Evolutionary conservation across 2,329 filamentous ascomycete species (phyloP), one percentile per base, ranked within the genome.

Genomic region (Samsoniella hepiali): DNA sequence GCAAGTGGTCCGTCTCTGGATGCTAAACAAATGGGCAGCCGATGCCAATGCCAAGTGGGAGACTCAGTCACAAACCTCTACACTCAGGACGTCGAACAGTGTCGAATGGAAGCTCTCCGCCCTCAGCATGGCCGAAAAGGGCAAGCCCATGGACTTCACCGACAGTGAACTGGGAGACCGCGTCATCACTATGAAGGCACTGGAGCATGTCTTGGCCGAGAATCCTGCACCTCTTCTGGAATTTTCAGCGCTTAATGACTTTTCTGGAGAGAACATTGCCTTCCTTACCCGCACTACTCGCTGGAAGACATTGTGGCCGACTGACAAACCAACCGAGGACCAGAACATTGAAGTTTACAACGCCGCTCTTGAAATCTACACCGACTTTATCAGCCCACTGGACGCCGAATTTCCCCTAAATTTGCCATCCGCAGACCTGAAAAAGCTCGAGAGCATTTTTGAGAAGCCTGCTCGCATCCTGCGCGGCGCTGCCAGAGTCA

Each of bases 211-310:
- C 13, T 72, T 86, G 1, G 69, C 74, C 7, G 72, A 75, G 61
- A 81, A 83, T 66, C 76, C 79, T 1, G 72, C 75, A 1, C 77
- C 78, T 1, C 74, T 86, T 0, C 79, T 84, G 38, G 73, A 80
- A 57, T 86, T 83, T 68, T 81, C 83, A 1, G 82, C 82, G 2
- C 74, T 78, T 0, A 78, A 79, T 63, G 83, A 86, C 65, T 84
- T 86, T 68, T 84, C 82, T 0, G 82, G 82, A 11, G 83, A 86
- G 69, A 86, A 86, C 67, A 82, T 86, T 66, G 77, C 82, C 36
- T 86, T 86, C 72, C 74, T 86, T 1, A 79, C 75, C 29, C 74
- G 75, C 44, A 76, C 84, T 31, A 71, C 74, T 13, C 74, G 77
- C 61, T 85, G 81, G 79, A 81, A 80, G 63, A 54, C 59, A 2